These are phyloP conservation scores for Annulohypoxylon nitens DNA, from an alignment of 495 filamentous ascomycete species.

Conservation along the genomic window DNA sequence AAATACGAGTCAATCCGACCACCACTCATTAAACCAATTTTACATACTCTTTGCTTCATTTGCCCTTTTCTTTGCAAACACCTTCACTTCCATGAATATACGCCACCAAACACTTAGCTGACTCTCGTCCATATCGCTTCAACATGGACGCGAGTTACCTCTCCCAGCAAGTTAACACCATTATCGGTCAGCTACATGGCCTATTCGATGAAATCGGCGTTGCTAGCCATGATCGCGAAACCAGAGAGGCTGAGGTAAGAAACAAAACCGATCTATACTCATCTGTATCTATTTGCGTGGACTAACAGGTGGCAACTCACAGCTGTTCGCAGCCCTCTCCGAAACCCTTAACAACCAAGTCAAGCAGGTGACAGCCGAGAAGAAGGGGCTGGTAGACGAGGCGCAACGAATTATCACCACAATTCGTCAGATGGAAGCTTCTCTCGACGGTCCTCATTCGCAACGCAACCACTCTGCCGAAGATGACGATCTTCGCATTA, in stretches of 20 bases:
- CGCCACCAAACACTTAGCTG: constrained; percentile 2
- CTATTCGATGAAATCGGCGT: constrained; percentile 98
- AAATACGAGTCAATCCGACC: constrained; percentile 22
- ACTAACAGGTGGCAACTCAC: constrained; percentile 47
- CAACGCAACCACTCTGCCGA: constrained; percentile 65
- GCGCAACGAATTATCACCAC: constrained; percentile 84
- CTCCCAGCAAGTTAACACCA: constrained; percentile 92
- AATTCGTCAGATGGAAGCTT: constrained; percentile 93
- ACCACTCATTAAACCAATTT: constrained; percentile 7
- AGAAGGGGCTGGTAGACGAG: constrained; percentile 86
- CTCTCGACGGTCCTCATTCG: constrained; percentile 79
- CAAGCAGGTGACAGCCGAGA: constrained; percentile 82
- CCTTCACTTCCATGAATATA: constrained; percentile 27
- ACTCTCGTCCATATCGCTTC: constrained; percentile 28
- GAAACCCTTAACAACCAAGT: constrained; percentile 89
- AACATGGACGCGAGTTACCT: constrained; percentile 91
- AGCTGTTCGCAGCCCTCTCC: constrained; percentile 90
- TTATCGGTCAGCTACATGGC: constrained; percentile 88
- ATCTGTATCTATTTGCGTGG: constrained; percentile 13
- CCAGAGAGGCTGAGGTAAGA: constrained; percentile 84
- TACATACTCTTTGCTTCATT: background rate
- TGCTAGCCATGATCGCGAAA: constrained; percentile 87
- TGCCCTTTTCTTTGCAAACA: background rate
- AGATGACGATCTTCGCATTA: constrained; percentile 76
- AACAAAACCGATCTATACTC: constrained; percentile 13